These are phyloP conservation scores for Clausena lansium DNA, from an alignment of 345 rosid genomes.

Conservation along the genomic window DNA sequence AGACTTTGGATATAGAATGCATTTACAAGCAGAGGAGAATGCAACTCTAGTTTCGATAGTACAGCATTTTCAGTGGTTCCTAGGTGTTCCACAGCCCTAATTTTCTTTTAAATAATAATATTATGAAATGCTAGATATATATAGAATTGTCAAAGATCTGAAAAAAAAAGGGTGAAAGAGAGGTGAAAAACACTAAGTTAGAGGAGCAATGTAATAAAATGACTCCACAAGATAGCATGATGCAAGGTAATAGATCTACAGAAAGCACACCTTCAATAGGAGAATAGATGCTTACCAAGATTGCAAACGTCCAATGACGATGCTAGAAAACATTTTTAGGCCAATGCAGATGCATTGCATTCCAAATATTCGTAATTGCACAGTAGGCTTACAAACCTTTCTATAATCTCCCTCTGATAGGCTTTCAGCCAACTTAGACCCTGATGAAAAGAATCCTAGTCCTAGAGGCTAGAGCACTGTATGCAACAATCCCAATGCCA, in stretches of 20 bases:
- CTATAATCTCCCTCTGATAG: slow-evolving; percentile 37
- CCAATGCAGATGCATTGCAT: background rate
- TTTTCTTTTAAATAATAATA: background rate
- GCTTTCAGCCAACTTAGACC: slow-evolving; percentile 49
- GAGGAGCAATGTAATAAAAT: no score
- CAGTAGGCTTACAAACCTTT: slow-evolving; percentile 28
- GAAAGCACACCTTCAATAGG: no score
- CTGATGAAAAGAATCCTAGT: slow-evolving; percentile 58
- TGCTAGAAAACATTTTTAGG: background rate
- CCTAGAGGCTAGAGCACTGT: slow-evolving; percentile 33
- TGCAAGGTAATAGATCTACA: no score
- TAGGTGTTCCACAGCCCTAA: no score
- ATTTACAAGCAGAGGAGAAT: no score
- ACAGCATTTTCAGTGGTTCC: no score
- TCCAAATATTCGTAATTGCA: background rate
- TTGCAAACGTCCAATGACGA: background rate
- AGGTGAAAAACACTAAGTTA: no score
- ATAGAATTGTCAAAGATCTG: no score
- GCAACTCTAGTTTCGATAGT: background rate
- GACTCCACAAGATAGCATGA: no score
- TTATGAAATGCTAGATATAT: no score
- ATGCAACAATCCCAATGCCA: slow-evolving; percentile 50
- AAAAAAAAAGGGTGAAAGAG: no score
- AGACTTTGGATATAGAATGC: background rate
- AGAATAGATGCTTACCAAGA: background rate